Base-by-base conservation (phyloP, 495 filamentous ascomycete species). In the Neurospora sp. region DNA sequence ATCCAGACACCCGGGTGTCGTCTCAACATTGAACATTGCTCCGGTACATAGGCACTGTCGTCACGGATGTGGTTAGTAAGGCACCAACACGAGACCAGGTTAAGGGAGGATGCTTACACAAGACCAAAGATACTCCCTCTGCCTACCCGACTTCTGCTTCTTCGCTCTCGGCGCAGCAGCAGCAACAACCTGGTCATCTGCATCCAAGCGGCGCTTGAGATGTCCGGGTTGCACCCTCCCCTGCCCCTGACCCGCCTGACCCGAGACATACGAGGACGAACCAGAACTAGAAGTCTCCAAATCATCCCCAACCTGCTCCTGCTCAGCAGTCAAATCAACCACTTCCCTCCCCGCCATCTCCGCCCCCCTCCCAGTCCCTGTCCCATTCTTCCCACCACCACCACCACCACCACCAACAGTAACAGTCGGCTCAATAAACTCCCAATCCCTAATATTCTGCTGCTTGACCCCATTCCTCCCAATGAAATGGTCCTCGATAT, bases 401-500 rank as follows among this genome's bases (percentile, higher is more conserved):
- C 14, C 27, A 27, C 3, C 6, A 20, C 9, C 42, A 37, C 4
- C 39, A 71, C 38, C n/a, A 35, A 6, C 44, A n/a, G 71, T 1
- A 4, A 23, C 46, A 71, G 42, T 8, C 72, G 59, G 46, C 27
- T 81, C 79, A 14, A 84, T 72, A 27, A 76, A 73, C 76, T 80
- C 79, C 84, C 83, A 85, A 41, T 82, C 77, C 27, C 39, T 66
- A 12, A 83, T 85, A 12, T 79, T 75, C 39, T 71, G 81, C 75
- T 78, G 77, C 1, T 11, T 66, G 10, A 74, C n/a, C 14, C 72
- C 75, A 23, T 78, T 76, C 38, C 81, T 79, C 14, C 86, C 86
- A 44, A 80, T 83, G 70, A 92, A 94, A 78, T 97, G 94, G 71
- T 89, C 84, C 74, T 94, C 94, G 69, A 97, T 94, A 81, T 98